Conservation (phyloP, 768 basidiomycete genomes). For the Suillus lakei region DNA sequence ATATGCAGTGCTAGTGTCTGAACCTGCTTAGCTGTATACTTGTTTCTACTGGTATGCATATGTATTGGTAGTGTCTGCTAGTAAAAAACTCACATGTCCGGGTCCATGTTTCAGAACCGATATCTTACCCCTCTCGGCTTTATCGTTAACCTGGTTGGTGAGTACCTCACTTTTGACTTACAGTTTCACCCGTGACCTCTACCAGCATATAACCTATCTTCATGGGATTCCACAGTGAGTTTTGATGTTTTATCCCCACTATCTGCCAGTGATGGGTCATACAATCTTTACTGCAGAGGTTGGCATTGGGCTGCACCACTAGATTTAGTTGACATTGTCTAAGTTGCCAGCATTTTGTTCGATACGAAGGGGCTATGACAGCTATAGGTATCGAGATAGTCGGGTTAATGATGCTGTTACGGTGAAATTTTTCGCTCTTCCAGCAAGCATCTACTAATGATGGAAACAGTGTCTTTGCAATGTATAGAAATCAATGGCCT, state of each 20-base stretch:
- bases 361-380: slow-evolving; percentile 54
- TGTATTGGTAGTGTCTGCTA: background rate
- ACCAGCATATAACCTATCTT: slow-evolving; percentile 21
- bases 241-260: background rate
- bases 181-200: background rate
- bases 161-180: slow-evolving; percentile 6
- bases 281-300: background rate
- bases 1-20: slow-evolving; percentile 39
- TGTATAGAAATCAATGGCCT: slow-evolving; percentile 15
- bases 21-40: slow-evolving; percentile 31
- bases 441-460: background rate
- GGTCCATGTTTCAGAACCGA: slow-evolving; percentile 50
- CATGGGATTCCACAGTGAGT: slow-evolving; percentile 14
- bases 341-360: slow-evolving; percentile 52
- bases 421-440: slow-evolving; percentile 29
- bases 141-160: slow-evolving; percentile 54
- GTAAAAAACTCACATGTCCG: background rate
- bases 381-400: slow-evolving; percentile 44
- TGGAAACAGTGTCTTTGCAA: slow-evolving; percentile 18
- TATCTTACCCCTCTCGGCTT: slow-evolving; percentile 69
- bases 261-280: slow-evolving; percentile 3
- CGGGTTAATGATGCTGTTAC: slow-evolving; percentile 49
- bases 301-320: background rate
- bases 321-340: background rate
- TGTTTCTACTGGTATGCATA: slow-evolving; percentile 39